Base-by-base conservation (phyloP, 163 green algal genomes). In the Smithsoniella earleae region DNA sequence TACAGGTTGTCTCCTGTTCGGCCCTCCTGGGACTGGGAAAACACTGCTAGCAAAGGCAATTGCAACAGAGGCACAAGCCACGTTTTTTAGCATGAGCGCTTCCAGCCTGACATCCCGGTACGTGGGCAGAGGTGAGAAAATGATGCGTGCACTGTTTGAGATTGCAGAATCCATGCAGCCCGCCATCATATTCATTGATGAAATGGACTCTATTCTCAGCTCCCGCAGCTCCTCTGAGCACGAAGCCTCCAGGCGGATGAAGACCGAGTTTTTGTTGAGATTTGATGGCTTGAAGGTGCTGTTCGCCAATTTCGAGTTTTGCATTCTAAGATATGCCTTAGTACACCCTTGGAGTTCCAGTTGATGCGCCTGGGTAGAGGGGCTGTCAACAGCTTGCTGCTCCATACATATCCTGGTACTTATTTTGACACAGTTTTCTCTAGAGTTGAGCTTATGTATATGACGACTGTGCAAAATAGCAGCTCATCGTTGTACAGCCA, bases 261-360 rank as follows among this genome's bases (percentile, higher is more conserved):
- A 95, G 82, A 95, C 89, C 0, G 83, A 95, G 78, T 85, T 95
- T 66, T 81, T 94, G 54, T 77, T 95, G 38, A 82, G 96, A 81
- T 87, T 93, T 54, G 87, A 94, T 66, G 89, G 58, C 25, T 31
- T 69, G 27, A 69, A 69, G 58, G 58, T n/a, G n/a, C n/a, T n/a
- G n/a, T n/a, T n/a, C n/a, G n/a, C n/a, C n/a, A n/a, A n/a, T n/a
- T n/a, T n/a, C n/a, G n/a, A n/a, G n/a, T n/a, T n/a, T n/a, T n/a
- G n/a, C n/a, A n/a, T n/a, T n/a, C n/a, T n/a, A n/a, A n/a, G n/a
- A n/a, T n/a, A n/a, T n/a, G n/a, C n/a, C n/a, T n/a, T n/a, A n/a
- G n/a, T n/a, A n/a, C n/a, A n/a, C n/a, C n/a, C n/a, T n/a, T n/a
- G n/a, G n/a, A n/a, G n/a, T n/a, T n/a, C n/a, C n/a, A n/a, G n/a